Conservation (phyloP, 2,329 filamentous ascomycete species). For the Aureobasidium leucospermi region DNA sequence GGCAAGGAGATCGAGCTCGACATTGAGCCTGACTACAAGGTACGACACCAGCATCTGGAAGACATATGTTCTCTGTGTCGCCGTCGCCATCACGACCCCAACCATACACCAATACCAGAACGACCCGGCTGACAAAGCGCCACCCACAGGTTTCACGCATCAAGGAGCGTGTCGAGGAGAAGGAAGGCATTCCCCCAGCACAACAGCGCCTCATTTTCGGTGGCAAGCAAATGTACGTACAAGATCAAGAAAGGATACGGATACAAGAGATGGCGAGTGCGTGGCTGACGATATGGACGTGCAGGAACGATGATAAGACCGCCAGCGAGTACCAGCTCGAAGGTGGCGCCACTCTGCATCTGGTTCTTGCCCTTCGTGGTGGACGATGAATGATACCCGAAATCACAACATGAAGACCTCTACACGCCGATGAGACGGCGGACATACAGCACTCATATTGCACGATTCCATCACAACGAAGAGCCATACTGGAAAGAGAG, state of each 20-base stretch:
- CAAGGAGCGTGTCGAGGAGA: conserved; percentile 98
- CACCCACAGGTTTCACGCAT: conserved; percentile 74
- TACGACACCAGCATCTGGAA: conserved; percentile 33
- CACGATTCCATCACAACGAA: not conserved
- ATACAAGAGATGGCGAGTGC: not conserved
- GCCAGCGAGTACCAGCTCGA: conserved; percentile 85
- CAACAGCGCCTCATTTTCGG: conserved; percentile 95
- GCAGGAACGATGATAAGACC: conserved; percentile 89
- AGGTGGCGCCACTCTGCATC: conserved; percentile 85
- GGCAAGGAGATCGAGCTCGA: conserved; percentile 99
- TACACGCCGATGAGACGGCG: not conserved
- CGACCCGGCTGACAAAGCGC: not conserved
- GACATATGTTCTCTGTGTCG: not conserved
- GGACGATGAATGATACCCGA: conserved; percentile 42
- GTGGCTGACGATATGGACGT: not conserved
- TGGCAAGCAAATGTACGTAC: conserved; percentile 85
- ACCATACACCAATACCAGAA: not conserved
- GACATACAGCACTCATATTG: no score
- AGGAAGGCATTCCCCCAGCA: conserved; percentile 94
- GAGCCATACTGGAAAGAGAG: not conserved
- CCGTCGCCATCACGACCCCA: not conserved
- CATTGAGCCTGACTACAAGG: conserved; percentile 91
- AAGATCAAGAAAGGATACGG: not conserved
- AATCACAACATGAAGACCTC: not conserved
- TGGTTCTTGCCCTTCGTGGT: conserved; percentile 89